Evolutionary conservation across 352 stramenopile genomes (phyloP).

Genomic region (Globisporangium lucens): DNA sequence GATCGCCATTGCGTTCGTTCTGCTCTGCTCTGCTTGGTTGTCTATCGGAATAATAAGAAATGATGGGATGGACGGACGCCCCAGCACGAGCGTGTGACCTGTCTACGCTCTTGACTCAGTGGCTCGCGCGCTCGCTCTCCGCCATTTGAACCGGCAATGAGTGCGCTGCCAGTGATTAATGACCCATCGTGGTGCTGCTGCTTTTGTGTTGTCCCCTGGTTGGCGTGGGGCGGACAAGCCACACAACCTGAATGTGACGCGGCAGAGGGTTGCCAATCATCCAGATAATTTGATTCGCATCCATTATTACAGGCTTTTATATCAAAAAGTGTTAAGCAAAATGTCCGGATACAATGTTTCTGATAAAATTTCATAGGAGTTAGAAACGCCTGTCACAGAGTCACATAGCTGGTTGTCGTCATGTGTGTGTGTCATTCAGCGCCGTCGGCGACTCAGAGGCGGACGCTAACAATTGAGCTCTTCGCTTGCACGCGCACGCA

Average conservation of each 20-base stretch:
- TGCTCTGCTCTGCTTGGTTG: not conserved
- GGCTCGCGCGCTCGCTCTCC: not conserved
- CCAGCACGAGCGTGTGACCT: not conserved
- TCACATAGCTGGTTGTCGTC: not conserved
- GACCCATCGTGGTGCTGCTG: constrained; percentile 1
- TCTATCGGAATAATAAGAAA: not conserved
- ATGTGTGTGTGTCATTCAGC: not conserved
- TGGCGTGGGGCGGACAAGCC: not conserved
- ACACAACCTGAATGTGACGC: constrained; percentile 12
- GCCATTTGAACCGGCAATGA: not conserved
- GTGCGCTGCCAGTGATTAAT: not conserved
- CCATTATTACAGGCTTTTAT: not conserved
- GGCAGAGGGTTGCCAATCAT: constrained; percentile 1
- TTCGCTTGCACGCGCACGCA: not conserved
- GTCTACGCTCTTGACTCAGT: not conserved
- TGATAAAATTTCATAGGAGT: not conserved
- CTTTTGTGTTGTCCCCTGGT: not conserved
- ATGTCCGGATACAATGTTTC: not conserved
- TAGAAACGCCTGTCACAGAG: constrained; percentile 10
- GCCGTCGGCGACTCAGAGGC: not conserved
- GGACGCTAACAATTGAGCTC: not conserved
- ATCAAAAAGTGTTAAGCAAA: not conserved
- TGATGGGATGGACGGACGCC: not conserved
- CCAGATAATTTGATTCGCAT: not conserved
- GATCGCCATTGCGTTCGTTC: constrained; percentile 14